Evolutionary conservation across 139 green algal genomes (phyloP).

Genomic region (Chlorokybus atmophyticus): DNA sequence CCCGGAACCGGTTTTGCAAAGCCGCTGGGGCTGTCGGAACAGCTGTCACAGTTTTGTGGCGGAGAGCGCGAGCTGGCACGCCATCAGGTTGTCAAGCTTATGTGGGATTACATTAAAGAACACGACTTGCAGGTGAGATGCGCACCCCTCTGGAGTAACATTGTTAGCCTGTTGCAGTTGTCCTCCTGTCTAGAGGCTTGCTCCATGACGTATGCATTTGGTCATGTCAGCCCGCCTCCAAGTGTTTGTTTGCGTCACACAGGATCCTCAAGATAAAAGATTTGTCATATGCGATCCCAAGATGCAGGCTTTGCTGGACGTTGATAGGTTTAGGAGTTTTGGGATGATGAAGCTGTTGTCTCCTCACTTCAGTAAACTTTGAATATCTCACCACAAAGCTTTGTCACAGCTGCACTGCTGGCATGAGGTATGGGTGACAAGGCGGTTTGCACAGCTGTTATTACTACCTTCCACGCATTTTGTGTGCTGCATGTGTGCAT

Average conservation of each 20-base stretch:
- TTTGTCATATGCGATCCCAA: constrained; percentile 14
- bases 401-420: no score
- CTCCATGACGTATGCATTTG: no score
- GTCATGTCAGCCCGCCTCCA: background rate
- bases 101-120: constrained; percentile 37
- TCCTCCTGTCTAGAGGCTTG: no score
- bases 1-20: no score
- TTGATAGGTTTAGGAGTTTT: constrained; percentile 23
- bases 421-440: no score
- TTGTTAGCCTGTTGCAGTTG: no score
- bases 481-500: no score
- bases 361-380: no score
- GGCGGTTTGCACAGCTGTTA: no score
- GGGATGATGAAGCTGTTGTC: constrained; percentile 24
- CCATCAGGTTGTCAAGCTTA: constrained; percentile 24
- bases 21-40: constrained; percentile 13
- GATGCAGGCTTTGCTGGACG: constrained; percentile 22
- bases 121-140: constrained; percentile 31
- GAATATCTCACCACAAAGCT: no score
- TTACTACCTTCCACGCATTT: no score
- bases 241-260: constrained; percentile 5
- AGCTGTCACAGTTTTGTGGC: constrained; percentile 22
- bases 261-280: constrained; percentile 26
- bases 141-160: no score
- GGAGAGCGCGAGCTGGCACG: constrained; percentile 18